phyloP scores from a whole-genome alignment of 345 rosid species.

The Dovyalis caffra region DNA sequence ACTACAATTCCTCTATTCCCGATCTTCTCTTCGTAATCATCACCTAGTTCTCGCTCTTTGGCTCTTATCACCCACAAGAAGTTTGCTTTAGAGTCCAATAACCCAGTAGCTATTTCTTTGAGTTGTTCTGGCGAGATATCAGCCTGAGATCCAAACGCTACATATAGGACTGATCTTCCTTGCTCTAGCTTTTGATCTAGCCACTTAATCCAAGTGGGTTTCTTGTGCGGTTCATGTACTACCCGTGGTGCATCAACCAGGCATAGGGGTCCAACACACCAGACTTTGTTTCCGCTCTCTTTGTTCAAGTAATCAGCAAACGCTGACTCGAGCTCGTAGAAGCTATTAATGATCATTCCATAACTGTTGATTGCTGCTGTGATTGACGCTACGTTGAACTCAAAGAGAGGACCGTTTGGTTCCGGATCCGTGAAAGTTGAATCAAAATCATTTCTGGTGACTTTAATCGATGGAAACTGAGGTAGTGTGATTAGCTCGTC shows the following conservation, averaged over 20 bases:
- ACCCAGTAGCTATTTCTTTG: slow-evolving; percentile 49
- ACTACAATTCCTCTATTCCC: slow-evolving; percentile 54
- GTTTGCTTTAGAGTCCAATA: slow-evolving; percentile 53
- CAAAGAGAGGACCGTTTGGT: slow-evolving; percentile 8
- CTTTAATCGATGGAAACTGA: slow-evolving; percentile 64
- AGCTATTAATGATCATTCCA: slow-evolving; percentile 53
- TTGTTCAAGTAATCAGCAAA: slow-evolving; percentile 42
- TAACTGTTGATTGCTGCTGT: slow-evolving; percentile 26
- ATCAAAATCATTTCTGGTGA: slow-evolving; percentile 45
- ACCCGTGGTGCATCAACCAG: slow-evolving; percentile 24
- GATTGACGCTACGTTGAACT: slow-evolving; percentile 13
- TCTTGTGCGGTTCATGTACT: neutral
- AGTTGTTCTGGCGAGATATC: slow-evolving; percentile 53
- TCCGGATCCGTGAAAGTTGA: neutral
- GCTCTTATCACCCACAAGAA: slow-evolving; percentile 64
- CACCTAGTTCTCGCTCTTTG: slow-evolving; percentile 37
- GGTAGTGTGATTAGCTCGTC: slow-evolving; percentile 49
- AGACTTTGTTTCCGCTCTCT: slow-evolving; percentile 12
- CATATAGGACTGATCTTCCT: slow-evolving; percentile 58
- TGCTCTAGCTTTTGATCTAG: slow-evolving; percentile 50
- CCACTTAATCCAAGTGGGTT: slow-evolving; percentile 61
- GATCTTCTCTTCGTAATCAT: slow-evolving; percentile 48
- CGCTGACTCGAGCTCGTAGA: slow-evolving; percentile 59
- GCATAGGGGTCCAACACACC: slow-evolving; percentile 68
- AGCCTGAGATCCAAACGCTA: slow-evolving; percentile 78